Evolutionary conservation across 768 basidiomycete species (phyloP).

Genomic region (Phylloporus arenicola): DNA sequence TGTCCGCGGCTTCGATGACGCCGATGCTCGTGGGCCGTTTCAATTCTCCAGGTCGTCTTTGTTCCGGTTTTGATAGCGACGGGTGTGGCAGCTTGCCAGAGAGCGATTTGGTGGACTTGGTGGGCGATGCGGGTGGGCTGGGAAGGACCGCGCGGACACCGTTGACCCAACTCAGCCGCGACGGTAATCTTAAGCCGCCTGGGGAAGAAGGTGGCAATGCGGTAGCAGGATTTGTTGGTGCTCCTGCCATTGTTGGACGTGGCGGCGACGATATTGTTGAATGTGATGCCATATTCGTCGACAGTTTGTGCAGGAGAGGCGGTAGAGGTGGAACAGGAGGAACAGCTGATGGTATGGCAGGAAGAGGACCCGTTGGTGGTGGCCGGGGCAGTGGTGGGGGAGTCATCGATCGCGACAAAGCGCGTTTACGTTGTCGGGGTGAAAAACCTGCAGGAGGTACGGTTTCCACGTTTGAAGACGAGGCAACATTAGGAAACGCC

Average conservation of each 20-base stretch:
- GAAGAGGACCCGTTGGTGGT: conserved; percentile 27
- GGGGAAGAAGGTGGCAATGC: conserved; percentile 24
- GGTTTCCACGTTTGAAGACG: conserved; percentile 19
- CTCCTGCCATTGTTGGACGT: conserved; percentile 3
- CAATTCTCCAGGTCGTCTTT: conserved; percentile 6
- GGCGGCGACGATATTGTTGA: conserved; percentile 6
- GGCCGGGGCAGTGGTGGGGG: conserved; percentile 24
- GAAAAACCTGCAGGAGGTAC: conserved; percentile 2
- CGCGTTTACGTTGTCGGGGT: conserved; percentile 19
- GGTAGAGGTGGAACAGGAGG: conserved; percentile 28
- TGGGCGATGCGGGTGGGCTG: conserved; percentile 29
- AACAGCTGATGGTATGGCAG: conserved; percentile 21
- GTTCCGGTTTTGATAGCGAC: conserved; percentile 8
- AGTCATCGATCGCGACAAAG: conserved; percentile 22
- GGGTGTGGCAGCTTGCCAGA: conserved; percentile 2
- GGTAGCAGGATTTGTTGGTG: conserved; percentile 2
- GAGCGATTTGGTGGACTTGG: conserved; percentile 10
- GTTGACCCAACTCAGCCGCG: conserved; percentile 28
- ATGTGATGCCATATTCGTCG: conserved; percentile 8
- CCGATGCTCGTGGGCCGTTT: conserved; percentile 26
- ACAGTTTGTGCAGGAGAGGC: conserved; percentile 13
- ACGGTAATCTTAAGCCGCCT: conserved; percentile 29
- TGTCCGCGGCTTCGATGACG: conserved; percentile 28
- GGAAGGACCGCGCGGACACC: conserved; percentile 23
- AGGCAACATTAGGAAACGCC: conserved; percentile 1